A percentile compares a stretch with the other conserved stretches of the same genome.
Conservation (phyloP, 2,329 filamentous ascomycete genomes). For the Colletotrichum zoysiae region DNA sequence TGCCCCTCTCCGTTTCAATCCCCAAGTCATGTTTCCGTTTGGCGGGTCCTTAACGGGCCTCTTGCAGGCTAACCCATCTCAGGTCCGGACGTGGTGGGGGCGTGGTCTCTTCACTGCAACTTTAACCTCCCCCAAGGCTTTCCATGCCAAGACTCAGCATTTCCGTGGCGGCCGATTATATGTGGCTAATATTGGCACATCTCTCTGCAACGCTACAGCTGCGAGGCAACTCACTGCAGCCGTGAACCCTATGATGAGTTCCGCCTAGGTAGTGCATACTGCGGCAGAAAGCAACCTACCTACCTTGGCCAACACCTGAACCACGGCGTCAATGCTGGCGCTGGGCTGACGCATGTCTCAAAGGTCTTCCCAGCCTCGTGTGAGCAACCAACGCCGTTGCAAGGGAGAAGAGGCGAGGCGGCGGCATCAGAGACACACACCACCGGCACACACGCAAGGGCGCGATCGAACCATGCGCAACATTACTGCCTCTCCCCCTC, state of each 20-base stretch:
- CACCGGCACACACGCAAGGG: slow-evolving; percentile 11
- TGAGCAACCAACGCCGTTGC: slow-evolving; percentile 17
- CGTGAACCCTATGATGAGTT: background rate
- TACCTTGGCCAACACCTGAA: background rate
- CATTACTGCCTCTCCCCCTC: background rate
- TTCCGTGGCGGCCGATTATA: background rate
- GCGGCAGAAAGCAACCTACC: slow-evolving; percentile 4
- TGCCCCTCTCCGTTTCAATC: background rate
- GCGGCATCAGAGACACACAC: background rate
- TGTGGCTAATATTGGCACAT: background rate
- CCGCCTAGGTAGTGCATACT: background rate
- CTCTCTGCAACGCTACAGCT: background rate
- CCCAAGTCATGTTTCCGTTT: background rate
- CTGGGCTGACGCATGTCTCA: slow-evolving; percentile 9
- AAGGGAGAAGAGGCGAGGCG: background rate
- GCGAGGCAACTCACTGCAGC: background rate
- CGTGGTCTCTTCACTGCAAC: too few species aligned
- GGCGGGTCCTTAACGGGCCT: background rate
- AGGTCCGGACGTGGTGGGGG: too few species aligned
- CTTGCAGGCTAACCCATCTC: background rate
- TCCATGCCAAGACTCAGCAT: background rate
- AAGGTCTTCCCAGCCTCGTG: slow-evolving; percentile 3
- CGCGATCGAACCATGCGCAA: background rate
- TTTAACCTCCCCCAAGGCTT: slow-evolving; percentile 3
- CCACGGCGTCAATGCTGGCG: background rate